These are phyloP conservation scores for Monascus purpureus DNA, from an alignment of 495 filamentous ascomycete species.

Conservation along the genomic window DNA sequence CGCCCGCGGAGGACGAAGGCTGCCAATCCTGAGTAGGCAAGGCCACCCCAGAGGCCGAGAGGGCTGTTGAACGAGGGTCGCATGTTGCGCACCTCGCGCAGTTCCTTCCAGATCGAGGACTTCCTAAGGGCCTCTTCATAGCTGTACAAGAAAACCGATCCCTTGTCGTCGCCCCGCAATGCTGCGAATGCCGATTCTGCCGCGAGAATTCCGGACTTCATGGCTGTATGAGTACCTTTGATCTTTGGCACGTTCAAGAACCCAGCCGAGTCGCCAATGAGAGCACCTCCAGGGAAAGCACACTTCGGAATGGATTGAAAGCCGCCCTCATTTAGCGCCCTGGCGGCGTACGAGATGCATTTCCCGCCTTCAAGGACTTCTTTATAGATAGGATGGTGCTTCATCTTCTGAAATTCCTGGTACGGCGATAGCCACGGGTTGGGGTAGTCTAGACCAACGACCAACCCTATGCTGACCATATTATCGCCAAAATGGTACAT, in stretches of 20 bases:
- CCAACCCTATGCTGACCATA: constrained; percentile 83
- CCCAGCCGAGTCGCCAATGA: constrained; percentile 92
- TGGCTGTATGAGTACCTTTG: constrained; percentile 95
- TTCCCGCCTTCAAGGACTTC: constrained; percentile 80
- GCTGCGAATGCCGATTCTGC: constrained; percentile 79
- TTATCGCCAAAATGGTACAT: constrained; percentile 99
- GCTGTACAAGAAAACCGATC: constrained; percentile 79
- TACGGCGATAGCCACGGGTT: constrained; percentile 97
- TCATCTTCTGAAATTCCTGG: constrained; percentile 95
- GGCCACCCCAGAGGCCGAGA: constrained; percentile 73
- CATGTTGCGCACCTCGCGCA: constrained; percentile 95
- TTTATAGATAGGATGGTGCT: constrained; percentile 84
- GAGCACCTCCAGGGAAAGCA: constrained; percentile 85
- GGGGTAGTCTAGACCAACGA: constrained; percentile 88
- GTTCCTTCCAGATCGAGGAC: constrained; percentile 83
- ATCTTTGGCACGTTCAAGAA: constrained; percentile 98
- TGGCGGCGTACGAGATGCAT: constrained; percentile 92
- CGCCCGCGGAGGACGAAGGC: constrained; percentile 76
- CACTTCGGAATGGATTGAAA: constrained; percentile 97
- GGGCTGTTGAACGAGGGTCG: constrained; percentile 82
- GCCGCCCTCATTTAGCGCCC: constrained; percentile 88
- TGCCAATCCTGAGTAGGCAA: constrained; percentile 87
- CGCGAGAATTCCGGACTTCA: constrained; percentile 94
- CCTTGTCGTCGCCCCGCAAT: constrained; percentile 41
- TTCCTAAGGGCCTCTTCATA: constrained; percentile 87